phyloP scores from a whole-genome alignment of 83 land plant species.

The Isoetes engelmannii region DNA sequence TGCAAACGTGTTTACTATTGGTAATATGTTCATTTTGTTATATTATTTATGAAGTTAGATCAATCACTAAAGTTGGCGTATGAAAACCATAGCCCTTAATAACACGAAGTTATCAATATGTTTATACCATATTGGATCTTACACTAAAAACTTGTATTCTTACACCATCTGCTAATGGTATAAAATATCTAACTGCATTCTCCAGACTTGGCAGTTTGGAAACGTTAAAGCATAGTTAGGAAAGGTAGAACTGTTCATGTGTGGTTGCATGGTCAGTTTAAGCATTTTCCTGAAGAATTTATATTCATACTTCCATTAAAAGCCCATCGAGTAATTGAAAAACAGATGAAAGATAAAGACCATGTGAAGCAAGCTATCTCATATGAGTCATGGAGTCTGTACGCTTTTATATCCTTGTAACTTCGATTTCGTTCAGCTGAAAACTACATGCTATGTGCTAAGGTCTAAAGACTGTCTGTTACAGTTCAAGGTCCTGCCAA shows the following conservation, averaged over 20 bases:
- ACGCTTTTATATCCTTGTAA: not conserved
- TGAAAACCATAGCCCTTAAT: not conserved
- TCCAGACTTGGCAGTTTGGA: too few species aligned
- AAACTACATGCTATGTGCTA: slow-evolving; percentile 1
- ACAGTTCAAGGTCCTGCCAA: slow-evolving; percentile 59
- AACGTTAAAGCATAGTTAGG: too few species aligned
- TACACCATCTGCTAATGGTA: slow-evolving; percentile 35
- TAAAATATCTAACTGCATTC: slow-evolving; percentile 12
- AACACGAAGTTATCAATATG: not conserved
- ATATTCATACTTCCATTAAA: too few species aligned
- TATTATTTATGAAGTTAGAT: not conserved
- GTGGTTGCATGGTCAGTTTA: too few species aligned
- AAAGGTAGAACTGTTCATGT: too few species aligned
- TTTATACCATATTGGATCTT: slow-evolving; percentile 1
- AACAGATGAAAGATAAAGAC: too few species aligned
- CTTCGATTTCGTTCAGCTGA: not conserved
- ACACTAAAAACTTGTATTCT: slow-evolving; percentile 22
- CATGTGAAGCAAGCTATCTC: not conserved
- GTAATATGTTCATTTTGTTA: slow-evolving; percentile 25
- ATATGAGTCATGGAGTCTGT: not conserved
- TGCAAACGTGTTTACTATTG: slow-evolving; percentile 84
- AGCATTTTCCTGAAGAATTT: too few species aligned
- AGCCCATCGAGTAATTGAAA: too few species aligned
- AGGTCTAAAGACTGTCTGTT: not conserved
- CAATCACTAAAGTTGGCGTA: not conserved